phyloP scores from a whole-genome alignment of 179 eudicot genomes.

The Silene coronaria region DNA sequence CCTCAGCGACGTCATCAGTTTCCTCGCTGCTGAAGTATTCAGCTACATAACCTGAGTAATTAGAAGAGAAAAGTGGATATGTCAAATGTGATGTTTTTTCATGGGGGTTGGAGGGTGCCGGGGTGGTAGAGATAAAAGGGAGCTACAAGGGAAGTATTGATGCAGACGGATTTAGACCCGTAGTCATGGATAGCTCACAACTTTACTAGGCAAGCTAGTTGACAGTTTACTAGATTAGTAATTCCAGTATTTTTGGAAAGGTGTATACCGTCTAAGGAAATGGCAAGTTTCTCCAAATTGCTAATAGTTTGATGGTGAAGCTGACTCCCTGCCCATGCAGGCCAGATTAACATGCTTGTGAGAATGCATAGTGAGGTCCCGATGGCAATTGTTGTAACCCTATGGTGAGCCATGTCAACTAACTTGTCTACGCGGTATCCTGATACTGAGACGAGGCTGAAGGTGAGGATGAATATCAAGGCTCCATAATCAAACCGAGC shows the following conservation, averaged over 20 bases:
- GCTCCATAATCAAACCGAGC: constrained; percentile 60
- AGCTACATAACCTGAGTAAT: constrained; percentile 36
- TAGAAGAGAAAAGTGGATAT: not conserved
- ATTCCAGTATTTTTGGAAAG: not conserved
- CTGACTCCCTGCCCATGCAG: constrained; percentile 54
- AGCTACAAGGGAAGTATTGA: not conserved
- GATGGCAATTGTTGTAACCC: constrained; percentile 43
- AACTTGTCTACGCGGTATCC: constrained; percentile 52
- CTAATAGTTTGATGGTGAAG: constrained; percentile 38
- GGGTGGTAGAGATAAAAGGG: too few species aligned
- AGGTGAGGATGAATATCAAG: constrained; percentile 55
- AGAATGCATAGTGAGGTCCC: constrained; percentile 51
- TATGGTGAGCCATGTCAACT: constrained; percentile 34
- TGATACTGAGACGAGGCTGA: constrained; percentile 53
- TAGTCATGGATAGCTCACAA: too few species aligned
- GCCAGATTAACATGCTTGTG: constrained; percentile 42
- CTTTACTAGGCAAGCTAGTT: not conserved
- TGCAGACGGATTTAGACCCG: not conserved
- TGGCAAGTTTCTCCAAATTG: constrained; percentile 49
- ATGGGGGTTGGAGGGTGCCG: too few species aligned
- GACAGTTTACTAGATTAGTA: not conserved
- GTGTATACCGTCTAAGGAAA: constrained; percentile 47
- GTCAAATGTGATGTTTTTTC: not conserved
- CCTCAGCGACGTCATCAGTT: constrained; percentile 17
- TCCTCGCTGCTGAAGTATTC: constrained; percentile 41